A percentile compares a stretch with the other conserved stretches of the same genome.
Conservation (phyloP, 495 filamentous ascomycete genomes). For the Penicillium paxilli region DNA sequence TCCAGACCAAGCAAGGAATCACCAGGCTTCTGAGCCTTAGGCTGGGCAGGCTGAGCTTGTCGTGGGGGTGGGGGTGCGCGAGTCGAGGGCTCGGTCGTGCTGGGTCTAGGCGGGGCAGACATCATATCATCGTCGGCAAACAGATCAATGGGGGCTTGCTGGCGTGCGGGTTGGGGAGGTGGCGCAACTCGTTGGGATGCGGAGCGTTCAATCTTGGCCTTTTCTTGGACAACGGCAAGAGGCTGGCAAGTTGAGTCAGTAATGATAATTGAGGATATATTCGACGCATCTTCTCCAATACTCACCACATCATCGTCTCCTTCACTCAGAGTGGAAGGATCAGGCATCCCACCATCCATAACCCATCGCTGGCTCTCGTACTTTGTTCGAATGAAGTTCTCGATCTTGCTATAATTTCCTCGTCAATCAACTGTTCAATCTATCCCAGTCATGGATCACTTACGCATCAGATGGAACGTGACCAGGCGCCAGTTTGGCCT, state of each 20-base stretch:
- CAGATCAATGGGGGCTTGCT: slow-evolving; percentile 56
- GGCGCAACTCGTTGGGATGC: slow-evolving; percentile 49
- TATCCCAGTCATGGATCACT: slow-evolving; percentile 26
- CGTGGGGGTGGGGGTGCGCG: slow-evolving; percentile 53
- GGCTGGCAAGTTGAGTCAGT: slow-evolving; percentile 55
- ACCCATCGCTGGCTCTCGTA: slow-evolving; percentile 98
- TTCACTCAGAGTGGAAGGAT: slow-evolving; percentile 80
- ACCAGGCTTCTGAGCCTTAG: slow-evolving; percentile 66
- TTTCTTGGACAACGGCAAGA: slow-evolving; percentile 71
- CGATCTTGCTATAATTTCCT: slow-evolving; percentile 69
- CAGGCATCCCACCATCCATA: slow-evolving; percentile 93
- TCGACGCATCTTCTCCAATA: slow-evolving; percentile 1
- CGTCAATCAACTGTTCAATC: slow-evolving; percentile 1
- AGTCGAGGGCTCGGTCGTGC: slow-evolving; percentile 61
- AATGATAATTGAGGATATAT: background rate
- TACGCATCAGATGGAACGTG: slow-evolving; percentile 95
- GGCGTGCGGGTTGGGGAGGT: slow-evolving; percentile 46
- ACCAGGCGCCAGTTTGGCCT: slow-evolving; percentile 85
- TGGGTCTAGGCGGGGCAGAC: slow-evolving; percentile 63
- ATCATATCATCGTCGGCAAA: slow-evolving; percentile 62
- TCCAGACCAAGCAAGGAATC: slow-evolving; percentile 93
- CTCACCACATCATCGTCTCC: slow-evolving; percentile 79
- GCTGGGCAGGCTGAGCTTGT: slow-evolving; percentile 45
- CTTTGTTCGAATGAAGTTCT: slow-evolving; percentile 98
- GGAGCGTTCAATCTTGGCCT: slow-evolving; percentile 65